Evolutionary conservation across 371 early-diverging fungal genomes (phyloP).

Genomic region (Rhizopus sp.): DNA sequence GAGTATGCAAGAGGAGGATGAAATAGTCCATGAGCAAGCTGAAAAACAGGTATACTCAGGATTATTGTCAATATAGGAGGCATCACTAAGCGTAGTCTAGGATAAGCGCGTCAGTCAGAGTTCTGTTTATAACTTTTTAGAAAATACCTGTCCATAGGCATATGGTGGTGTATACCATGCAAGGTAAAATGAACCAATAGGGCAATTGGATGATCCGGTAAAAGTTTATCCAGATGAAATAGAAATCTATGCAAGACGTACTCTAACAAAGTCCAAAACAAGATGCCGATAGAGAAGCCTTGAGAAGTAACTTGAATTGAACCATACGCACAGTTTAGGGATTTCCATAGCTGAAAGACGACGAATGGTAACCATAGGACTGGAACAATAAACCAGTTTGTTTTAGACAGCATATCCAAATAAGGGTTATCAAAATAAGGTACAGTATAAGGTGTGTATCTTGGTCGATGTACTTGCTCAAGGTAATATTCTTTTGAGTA

Average conservation of each 20-base stretch:
- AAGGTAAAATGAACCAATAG: slow-evolving; percentile 81
- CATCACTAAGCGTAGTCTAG: slow-evolving; percentile 90
- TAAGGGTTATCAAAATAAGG: slow-evolving; percentile 71
- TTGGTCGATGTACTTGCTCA: slow-evolving; percentile 90
- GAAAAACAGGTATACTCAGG: slow-evolving; percentile 65
- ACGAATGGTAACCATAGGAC: slow-evolving; percentile 86
- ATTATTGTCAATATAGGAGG: slow-evolving; percentile 86
- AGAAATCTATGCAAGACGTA: slow-evolving; percentile 89
- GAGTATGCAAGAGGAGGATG: slow-evolving; percentile 56
- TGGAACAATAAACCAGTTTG: slow-evolving; percentile 93
- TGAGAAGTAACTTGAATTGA: slow-evolving; percentile 5
- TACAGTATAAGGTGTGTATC: slow-evolving; percentile 60
- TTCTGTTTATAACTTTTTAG: background rate
- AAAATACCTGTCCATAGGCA: slow-evolving; percentile 90
- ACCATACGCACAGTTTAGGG: slow-evolving; percentile 5
- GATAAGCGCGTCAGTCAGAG: background rate
- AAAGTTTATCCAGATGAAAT: slow-evolving; percentile 85
- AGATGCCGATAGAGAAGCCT: slow-evolving; percentile 64
- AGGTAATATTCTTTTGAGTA: slow-evolving; percentile 84
- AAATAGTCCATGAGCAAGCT: slow-evolving; percentile 55
- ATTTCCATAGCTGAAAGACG: slow-evolving; percentile 38
- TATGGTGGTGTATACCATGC: slow-evolving; percentile 96
- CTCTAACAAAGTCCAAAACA: slow-evolving; percentile 80
- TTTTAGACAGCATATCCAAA: slow-evolving; percentile 82
- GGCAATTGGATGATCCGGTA: slow-evolving; percentile 83